Percentiles rank a stretch among this genome's conserved stretches.
Conservation (phyloP, 139 green algal species). For the Chlamydomonas applanata region DNA sequence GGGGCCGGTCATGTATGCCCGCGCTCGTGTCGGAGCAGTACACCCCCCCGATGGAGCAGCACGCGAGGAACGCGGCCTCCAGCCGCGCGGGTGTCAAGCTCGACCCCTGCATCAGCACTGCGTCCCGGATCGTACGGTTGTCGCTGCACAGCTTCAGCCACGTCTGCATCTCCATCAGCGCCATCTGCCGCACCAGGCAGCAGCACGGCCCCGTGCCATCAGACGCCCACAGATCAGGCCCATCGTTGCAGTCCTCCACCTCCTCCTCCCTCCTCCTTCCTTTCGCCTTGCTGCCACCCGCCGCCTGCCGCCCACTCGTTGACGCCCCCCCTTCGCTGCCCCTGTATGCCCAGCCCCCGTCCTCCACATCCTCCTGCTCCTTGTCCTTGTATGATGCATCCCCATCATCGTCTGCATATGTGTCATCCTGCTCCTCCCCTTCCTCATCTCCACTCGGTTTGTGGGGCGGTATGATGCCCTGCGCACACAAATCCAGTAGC, state of each 20-base stretch:
- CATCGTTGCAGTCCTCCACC: not conserved
- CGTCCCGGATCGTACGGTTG: slow-evolving; percentile 15
- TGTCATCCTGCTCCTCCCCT: no score
- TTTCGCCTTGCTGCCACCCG: not conserved
- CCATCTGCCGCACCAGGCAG: slow-evolving; percentile 26
- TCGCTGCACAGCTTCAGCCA: slow-evolving; percentile 30
- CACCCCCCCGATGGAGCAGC: slow-evolving; percentile 2
- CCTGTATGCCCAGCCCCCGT: no score
- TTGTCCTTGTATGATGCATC: no score
- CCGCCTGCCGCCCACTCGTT: not conserved
- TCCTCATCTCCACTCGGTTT: no score
- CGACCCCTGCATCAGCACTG: not conserved
- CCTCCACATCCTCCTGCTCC: no score
- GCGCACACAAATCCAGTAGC: no score
- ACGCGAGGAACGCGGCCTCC: slow-evolving; percentile 28
- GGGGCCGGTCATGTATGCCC: slow-evolving; percentile 3
- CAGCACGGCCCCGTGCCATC: slow-evolving; percentile 22
- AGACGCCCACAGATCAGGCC: not conserved
- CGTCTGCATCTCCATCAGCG: slow-evolving; percentile 31
- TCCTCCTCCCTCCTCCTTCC: not conserved
- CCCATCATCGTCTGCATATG: no score
- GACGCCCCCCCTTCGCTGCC: no score
- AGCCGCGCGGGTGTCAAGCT: slow-evolving; percentile 10
- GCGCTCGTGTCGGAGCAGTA: slow-evolving; percentile 11
- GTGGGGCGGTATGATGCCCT: no score